These are phyloP conservation scores for Raphanus sativus DNA, from an alignment of 345 rosid species.

Conservation along the genomic window DNA sequence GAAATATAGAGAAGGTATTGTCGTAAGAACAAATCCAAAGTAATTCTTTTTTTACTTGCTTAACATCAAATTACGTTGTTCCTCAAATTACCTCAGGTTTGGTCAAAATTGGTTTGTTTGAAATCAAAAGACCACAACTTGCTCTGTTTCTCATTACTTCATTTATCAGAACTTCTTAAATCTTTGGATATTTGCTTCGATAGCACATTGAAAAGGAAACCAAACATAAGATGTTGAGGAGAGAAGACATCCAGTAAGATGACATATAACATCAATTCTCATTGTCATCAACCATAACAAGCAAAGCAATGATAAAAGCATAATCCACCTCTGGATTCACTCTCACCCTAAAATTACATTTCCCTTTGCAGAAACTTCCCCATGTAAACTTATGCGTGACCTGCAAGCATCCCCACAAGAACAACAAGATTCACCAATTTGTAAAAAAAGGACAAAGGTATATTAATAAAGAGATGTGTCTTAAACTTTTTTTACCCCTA, in stretches of 20 bases:
- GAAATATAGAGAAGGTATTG: too few species aligned
- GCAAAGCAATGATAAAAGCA: constrained; percentile 63
- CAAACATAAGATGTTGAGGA: neutral
- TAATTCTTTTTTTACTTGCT: too few species aligned
- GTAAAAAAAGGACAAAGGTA: neutral
- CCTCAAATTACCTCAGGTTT: neutral
- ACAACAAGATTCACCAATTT: neutral
- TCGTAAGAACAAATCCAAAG: too few species aligned
- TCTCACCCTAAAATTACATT: constrained; percentile 53
- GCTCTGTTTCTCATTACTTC: neutral
- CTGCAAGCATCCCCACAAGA: constrained; percentile 31
- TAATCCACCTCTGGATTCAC: constrained; percentile 78
- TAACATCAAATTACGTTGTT: too few species aligned
- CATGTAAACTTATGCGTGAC: constrained; percentile 57
- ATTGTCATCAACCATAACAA: constrained; percentile 59
- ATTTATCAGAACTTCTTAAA: neutral
- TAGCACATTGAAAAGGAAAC: neutral
- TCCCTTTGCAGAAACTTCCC: constrained; percentile 66
- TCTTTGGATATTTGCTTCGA: constrained; percentile 6
- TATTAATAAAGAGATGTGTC: neutral
- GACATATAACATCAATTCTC: constrained; percentile 34
- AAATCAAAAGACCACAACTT: constrained; percentile 4
- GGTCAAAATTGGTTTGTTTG: constrained; percentile 24
- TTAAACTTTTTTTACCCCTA: constrained; percentile 30
- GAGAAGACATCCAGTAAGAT: neutral